Evolutionary conservation across 2,329 filamentous ascomycete genomes (phyloP).

Genomic region (Ilyonectria sp.): DNA sequence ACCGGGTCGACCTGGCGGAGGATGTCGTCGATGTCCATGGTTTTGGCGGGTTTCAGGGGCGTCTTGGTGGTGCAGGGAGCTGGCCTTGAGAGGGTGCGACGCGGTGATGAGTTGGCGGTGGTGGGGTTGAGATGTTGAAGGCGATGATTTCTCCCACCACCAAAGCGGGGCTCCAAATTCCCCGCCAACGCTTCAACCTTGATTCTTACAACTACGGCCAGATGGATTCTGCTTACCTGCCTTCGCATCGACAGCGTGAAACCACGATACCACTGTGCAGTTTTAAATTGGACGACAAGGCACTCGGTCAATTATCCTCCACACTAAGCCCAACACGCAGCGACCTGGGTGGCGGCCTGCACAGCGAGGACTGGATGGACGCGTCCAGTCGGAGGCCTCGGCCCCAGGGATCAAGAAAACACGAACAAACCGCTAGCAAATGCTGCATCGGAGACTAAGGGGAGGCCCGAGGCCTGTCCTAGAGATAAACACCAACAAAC

Average conservation of each 20-base stretch:
- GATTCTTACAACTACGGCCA: neutral
- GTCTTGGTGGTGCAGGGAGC: neutral
- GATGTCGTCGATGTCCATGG: slow-evolving; percentile 87
- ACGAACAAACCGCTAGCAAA: neutral
- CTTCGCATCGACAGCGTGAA: neutral
- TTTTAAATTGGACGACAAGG: neutral
- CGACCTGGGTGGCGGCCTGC: neutral
- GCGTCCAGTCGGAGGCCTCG: neutral
- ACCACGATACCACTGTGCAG: neutral
- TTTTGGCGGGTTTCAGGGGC: neutral
- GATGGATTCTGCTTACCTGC: neutral
- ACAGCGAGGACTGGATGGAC: neutral
- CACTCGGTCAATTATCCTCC: neutral
- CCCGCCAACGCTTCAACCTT: slow-evolving; percentile 17
- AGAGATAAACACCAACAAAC: neutral
- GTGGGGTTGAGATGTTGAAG: slow-evolving; percentile 20
- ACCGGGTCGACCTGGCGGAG: slow-evolving; percentile 79
- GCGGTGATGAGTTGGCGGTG: slow-evolving; percentile 11
- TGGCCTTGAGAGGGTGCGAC: neutral
- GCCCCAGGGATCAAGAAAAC: neutral
- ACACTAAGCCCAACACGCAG: neutral
- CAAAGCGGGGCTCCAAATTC: slow-evolving; percentile 25
- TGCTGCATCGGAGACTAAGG: neutral
- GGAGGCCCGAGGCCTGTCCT: neutral
- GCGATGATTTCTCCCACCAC: slow-evolving; percentile 3